Evolutionary conservation across 164 flowering plant genomes (phyloP).

Genomic region (Akebia trifoliata): DNA sequence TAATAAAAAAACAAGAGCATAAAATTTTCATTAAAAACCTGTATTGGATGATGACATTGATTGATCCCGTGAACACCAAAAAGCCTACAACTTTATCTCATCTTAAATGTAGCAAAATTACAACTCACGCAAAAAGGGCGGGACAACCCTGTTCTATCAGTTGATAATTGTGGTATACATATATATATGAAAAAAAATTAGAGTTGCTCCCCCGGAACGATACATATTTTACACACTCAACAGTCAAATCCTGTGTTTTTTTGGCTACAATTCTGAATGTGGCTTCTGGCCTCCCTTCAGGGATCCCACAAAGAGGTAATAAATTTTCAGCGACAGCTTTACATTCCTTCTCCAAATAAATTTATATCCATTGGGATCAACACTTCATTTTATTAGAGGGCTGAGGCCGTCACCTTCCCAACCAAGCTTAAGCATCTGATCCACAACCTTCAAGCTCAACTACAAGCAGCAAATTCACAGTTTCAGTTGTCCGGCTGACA

Average conservation of each 20-base stretch:
- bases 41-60: no score
- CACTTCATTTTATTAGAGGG: conserved; percentile 65
- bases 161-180: conserved; percentile 7
- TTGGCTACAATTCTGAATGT: conserved; percentile 1
- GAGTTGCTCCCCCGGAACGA: conserved; percentile 6
- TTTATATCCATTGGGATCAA: conserved; percentile 5
- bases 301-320: not conserved
- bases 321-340: not conserved
- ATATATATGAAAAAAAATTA: not conserved
- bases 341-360: not conserved
- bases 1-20: no score
- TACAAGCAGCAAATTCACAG: conserved; percentile 27
- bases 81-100: conserved; percentile 9
- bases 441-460: conserved; percentile 95
- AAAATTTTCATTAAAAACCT: no score
- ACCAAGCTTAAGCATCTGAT: conserved; percentile 97
- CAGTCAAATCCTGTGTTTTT: not conserved
- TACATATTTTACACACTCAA: conserved; percentile 34
- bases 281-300: conserved; percentile 5
- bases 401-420: conserved; percentile 96
- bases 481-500: not conserved
- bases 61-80: no score
- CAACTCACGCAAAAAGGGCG: conserved; percentile 17
- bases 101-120: conserved; percentile 5
- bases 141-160: conserved; percentile 8